Evolutionary conservation across 352 stramenopile species (phyloP), one percentile per base, ranked within the genome.

Genomic region (Saprolegnia diclina): DNA sequence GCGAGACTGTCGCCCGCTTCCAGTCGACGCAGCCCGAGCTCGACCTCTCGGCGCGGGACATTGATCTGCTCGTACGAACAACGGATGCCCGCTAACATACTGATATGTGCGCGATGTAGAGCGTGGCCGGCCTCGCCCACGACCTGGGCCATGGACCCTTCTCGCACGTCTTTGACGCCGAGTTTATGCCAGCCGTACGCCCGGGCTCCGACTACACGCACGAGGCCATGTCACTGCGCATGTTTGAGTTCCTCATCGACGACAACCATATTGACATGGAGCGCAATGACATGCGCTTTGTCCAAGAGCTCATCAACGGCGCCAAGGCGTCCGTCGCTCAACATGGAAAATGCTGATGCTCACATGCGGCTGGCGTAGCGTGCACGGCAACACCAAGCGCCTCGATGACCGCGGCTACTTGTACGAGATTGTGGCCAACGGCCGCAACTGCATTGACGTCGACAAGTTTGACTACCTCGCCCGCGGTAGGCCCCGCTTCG

Each of bases 61-160:
- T 79, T 14, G 67, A 64, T 0, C 71, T 92, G 18, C 63, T 92
- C 67, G 82, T 90, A 73, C 7, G 67, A 64, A n/a, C n/a, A n/a
- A n/a, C n/a, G n/a, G n/a, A n/a, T n/a, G n/a, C n/a, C n/a, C n/a
- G n/a, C n/a, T n/a, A n/a, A n/a, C n/a, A n/a, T n/a, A n/a, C 0
- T 16, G 21, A 32, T 16, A 35, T 35, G 29, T 6, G 2, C 5
- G 29, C 29, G 29, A 35, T 35, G 29, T 35, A 91, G 81, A 91
- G 82, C 73, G 82, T 82, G 0, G 85, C 89, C 9, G 89, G 85
- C 14, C 64, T 96, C 40, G 78, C 90, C 52, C 89, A 96, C 53
- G 88, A 96, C 64, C 72, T 97, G 29, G 92, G 96, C 4, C 97
- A 99, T 74, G 97, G 97, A 0, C 94, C 95, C 1, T 99, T 96